Evolutionary conservation across 352 stramenopile species (phyloP).

Genomic region (Phytophthora colocasiae): DNA sequence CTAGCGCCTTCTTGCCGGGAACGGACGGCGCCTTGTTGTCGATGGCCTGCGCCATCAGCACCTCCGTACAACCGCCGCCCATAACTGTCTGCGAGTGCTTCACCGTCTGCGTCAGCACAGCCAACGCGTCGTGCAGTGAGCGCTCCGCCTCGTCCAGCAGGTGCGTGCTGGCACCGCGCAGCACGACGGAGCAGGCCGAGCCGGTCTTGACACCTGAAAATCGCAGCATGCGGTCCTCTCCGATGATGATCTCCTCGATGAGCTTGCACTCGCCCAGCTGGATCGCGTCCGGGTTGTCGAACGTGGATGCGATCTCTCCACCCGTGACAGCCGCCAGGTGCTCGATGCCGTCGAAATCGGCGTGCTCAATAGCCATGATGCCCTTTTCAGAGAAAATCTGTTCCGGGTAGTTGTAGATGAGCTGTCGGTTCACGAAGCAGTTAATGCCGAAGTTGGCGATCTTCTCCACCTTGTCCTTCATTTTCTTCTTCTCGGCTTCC

Average conservation of each 20-base stretch:
- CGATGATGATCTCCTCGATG: conserved; percentile 99
- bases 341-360: conserved; percentile 99
- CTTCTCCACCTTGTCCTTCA: conserved; percentile 98
- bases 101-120: conserved; percentile 97
- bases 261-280: conserved; percentile 97
- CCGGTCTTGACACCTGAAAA: conserved; percentile 98
- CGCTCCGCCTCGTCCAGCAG: conserved; percentile 99
- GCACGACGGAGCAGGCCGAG: conserved; percentile 95
- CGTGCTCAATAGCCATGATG: conserved; percentile 99
- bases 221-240: conserved; percentile 96
- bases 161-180: conserved; percentile 95
- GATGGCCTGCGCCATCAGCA: conserved; percentile 96
- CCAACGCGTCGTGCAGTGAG: conserved; percentile 98
- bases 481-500: conserved; percentile 98
- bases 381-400: conserved; percentile 98
- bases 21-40: conserved; percentile 92
- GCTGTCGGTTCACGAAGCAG: conserved; percentile 99
- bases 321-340: conserved; percentile 96
- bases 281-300: conserved; percentile 98
- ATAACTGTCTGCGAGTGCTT: conserved; percentile 97
- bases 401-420: conserved; percentile 99
- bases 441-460: conserved; percentile 99
- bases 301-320: conserved; percentile 97
- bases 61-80: conserved; percentile 97
- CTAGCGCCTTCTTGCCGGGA: conserved; percentile 97